These are phyloP conservation scores for Neopestalotiopsis rosae DNA, from an alignment of 2,329 filamentous ascomycete species.

Conservation along the genomic window DNA sequence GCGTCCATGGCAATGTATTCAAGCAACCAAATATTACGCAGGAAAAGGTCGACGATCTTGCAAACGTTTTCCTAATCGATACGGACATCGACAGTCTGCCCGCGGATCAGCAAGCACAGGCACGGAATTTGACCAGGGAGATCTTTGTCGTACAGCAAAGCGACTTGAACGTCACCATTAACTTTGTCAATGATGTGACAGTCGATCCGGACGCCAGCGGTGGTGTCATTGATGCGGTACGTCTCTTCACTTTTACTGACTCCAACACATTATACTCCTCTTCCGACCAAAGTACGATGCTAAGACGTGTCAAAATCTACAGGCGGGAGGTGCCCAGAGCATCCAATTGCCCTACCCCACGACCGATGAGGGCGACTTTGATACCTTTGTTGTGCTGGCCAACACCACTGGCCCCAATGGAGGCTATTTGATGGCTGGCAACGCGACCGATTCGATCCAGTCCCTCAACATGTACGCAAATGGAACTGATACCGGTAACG, in stretches of 20 bases:
- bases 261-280: neutral
- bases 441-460: conserved; percentile 69
- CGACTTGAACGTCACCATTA: conserved; percentile 66
- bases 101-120: conserved; percentile 65
- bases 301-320: conserved; percentile 17
- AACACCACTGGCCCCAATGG: conserved; percentile 57
- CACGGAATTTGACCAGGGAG: conserved; percentile 73
- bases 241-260: neutral
- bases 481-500: conserved; percentile 70
- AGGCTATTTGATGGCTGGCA: conserved; percentile 63
- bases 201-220: conserved; percentile 60
- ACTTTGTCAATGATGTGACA: conserved; percentile 53
- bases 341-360: conserved; percentile 70
- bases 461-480: conserved; percentile 71
- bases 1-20: conserved; percentile 82
- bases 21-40: conserved; percentile 74
- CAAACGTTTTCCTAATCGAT: conserved; percentile 73
- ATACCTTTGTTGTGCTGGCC: conserved; percentile 69
- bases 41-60: conserved; percentile 69
- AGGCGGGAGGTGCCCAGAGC: conserved; percentile 64
- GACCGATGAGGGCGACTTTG: conserved; percentile 73
- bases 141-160: conserved; percentile 80
- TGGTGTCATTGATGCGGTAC: conserved; percentile 51
- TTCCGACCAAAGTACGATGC: neutral
- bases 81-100: conserved; percentile 65